These are phyloP conservation scores for Tribonema minus DNA, from an alignment of 108 stramenopile species.

Conservation along the genomic window DNA sequence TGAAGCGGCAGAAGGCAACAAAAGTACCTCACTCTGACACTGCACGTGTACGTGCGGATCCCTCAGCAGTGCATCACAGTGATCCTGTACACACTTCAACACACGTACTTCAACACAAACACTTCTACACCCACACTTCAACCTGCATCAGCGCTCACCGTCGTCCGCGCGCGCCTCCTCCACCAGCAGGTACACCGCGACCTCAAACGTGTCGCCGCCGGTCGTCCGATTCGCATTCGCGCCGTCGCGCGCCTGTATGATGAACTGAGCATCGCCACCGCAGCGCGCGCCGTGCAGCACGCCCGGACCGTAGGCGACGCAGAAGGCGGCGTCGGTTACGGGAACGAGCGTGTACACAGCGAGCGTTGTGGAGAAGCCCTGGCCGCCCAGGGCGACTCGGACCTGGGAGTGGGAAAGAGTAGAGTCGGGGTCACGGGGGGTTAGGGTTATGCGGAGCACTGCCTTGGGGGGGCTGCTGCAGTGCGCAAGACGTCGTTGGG, in stretches of 20 bases:
- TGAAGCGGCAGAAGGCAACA: background rate
- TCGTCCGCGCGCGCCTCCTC: slow-evolving; percentile 19
- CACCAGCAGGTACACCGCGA: background rate
- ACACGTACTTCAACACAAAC: background rate
- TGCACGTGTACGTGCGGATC: background rate
- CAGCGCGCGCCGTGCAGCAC: slow-evolving; percentile 52
- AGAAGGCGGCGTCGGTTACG: slow-evolving; percentile 62
- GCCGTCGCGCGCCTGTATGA: slow-evolving; percentile 39
- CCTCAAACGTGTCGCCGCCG: slow-evolving; percentile 41
- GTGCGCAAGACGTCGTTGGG: too few species aligned
- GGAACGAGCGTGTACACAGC: slow-evolving; percentile 63
- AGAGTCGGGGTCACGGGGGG: too few species aligned
- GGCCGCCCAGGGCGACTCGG: slow-evolving; percentile 62
- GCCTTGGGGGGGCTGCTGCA: too few species aligned
- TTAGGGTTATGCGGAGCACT: too few species aligned
- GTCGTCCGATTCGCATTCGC: slow-evolving; percentile 6
- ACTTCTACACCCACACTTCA: background rate
- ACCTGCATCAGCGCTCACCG: background rate
- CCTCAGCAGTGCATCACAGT: background rate
- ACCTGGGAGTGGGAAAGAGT: too few species aligned
- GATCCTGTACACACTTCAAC: slow-evolving; percentile 13
- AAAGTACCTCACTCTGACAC: background rate
- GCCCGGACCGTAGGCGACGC: slow-evolving; percentile 67
- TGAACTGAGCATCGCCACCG: slow-evolving; percentile 24
- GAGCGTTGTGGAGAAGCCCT: slow-evolving; percentile 63